These are phyloP conservation scores for Torulaspora franciscae DNA, from an alignment of 805 yeast genomes.

Conservation along the genomic window DNA sequence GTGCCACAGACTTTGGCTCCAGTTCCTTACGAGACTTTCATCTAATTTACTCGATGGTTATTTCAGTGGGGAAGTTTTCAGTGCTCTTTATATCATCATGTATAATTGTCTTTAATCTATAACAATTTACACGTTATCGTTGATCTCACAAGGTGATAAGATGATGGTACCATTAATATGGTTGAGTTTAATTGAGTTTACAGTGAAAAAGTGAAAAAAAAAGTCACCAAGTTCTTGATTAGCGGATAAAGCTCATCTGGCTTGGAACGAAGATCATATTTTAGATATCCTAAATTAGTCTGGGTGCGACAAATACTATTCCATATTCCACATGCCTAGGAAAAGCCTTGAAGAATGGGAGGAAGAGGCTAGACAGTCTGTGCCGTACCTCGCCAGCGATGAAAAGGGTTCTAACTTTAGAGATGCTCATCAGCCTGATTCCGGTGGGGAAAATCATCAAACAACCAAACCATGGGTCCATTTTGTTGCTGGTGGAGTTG, in stretches of 20 bases:
- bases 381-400: slow-evolving; percentile 63
- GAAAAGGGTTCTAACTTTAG: slow-evolving; percentile 58
- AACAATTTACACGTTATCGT: slow-evolving; percentile 19
- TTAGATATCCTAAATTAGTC: background rate
- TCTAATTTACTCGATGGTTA: slow-evolving; percentile 49
- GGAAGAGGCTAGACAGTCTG: slow-evolving; percentile 54
- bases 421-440: slow-evolving; percentile 32
- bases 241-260: background rate
- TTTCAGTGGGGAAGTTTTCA: slow-evolving; percentile 16
- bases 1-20: slow-evolving; percentile 97
- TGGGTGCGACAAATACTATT: background rate
- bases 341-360: slow-evolving; percentile 37
- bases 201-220: background rate
- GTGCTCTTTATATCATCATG: slow-evolving; percentile 17
- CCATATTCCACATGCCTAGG: slow-evolving; percentile 21
- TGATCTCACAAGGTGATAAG: background rate
- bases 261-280: background rate
- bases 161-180: too few species aligned
- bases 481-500: slow-evolving; percentile 87
- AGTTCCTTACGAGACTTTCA: slow-evolving; percentile 99
- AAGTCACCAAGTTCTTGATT: background rate
- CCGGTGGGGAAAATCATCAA: slow-evolving; percentile 17
- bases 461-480: slow-evolving; percentile 59
- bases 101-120: slow-evolving; percentile 26
- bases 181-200: background rate